A percentile compares a stretch with the other conserved stretches of the same genome.
These are phyloP conservation scores for Castanea mollissima DNA, from an alignment of 306 rosid genomes.

Conservation along the genomic window DNA sequence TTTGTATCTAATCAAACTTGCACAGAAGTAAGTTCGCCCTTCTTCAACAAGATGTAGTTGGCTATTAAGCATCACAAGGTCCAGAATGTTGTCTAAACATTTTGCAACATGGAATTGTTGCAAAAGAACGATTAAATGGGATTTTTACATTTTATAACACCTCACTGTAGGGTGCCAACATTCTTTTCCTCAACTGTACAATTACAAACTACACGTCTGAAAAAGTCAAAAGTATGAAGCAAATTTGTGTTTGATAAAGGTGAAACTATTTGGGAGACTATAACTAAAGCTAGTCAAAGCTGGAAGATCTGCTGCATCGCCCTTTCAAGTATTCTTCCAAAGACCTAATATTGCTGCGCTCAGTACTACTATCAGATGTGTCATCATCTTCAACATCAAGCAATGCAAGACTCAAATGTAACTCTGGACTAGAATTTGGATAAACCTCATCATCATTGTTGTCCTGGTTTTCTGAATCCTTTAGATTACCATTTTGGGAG, in stretches of 20 bases:
- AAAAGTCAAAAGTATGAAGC: neutral
- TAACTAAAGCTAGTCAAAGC: conserved; percentile 55
- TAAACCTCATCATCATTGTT: conserved; percentile 88
- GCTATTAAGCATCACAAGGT: neutral
- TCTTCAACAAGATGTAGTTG: neutral
- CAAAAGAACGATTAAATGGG: neutral
- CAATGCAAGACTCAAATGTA: conserved; percentile 70
- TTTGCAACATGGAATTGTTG: neutral
- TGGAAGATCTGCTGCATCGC: conserved; percentile 78
- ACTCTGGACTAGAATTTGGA: conserved; percentile 74
- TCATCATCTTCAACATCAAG: conserved; percentile 60
- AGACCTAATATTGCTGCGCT: conserved; percentile 33
- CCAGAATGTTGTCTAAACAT: neutral
- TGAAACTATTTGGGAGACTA: neutral
- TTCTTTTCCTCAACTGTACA: conserved; percentile 23
- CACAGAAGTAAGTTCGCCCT: neutral
- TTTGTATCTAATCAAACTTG: neutral
- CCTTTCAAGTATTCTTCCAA: conserved; percentile 51
- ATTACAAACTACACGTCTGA: conserved; percentile 7
- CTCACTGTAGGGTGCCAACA: conserved; percentile 29
- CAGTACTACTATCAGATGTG: conserved; percentile 54
- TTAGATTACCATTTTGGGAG: conserved; percentile 8
- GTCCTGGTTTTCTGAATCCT: conserved; percentile 45
- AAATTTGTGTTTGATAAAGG: neutral
- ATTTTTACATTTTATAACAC: conserved; percentile 29